Conservation (phyloP, 192 early-diverging fungal genomes). For the Allomyces macrogynus region DNA sequence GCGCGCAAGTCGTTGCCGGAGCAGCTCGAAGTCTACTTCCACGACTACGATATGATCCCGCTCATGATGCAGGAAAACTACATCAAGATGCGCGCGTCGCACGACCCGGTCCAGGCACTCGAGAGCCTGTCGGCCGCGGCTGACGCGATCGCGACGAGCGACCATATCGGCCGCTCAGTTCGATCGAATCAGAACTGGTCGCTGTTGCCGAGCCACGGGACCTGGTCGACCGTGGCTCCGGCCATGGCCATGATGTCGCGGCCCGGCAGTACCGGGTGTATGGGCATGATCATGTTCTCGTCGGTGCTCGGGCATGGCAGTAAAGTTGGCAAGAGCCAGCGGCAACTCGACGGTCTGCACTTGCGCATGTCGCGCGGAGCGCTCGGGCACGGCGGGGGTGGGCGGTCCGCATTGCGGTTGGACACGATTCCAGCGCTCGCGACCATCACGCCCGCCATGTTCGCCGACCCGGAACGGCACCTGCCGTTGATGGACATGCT, state of each 20-base stretch:
- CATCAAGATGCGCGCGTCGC: conserved; percentile 20
- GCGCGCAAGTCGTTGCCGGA: conserved; percentile 40
- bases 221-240: background rate
- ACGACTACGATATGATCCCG: conserved; percentile 66
- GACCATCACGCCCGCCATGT: background rate
- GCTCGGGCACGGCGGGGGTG: background rate
- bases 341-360: no score
- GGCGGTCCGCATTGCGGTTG: no score
- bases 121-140: background rate
- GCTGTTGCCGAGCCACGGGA: background rate
- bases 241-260: background rate
- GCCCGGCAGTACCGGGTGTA: background rate
- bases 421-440: no score
- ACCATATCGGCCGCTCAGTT: background rate
- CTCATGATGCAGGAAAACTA: conserved; percentile 95
- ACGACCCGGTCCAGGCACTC: background rate
- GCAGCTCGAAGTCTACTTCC: conserved; percentile 76
- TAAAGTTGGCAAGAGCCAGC: no score
- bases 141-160: background rate
- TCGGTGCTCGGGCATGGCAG: background rate
- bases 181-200: background rate
- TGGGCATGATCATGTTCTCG: background rate
- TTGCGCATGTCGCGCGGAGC: no score
- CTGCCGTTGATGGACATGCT: background rate
- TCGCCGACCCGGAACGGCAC: background rate